Evolutionary conservation across 2,329 filamentous ascomycete species (phyloP).

Genomic region (Aspergillus novoparasiticus): DNA sequence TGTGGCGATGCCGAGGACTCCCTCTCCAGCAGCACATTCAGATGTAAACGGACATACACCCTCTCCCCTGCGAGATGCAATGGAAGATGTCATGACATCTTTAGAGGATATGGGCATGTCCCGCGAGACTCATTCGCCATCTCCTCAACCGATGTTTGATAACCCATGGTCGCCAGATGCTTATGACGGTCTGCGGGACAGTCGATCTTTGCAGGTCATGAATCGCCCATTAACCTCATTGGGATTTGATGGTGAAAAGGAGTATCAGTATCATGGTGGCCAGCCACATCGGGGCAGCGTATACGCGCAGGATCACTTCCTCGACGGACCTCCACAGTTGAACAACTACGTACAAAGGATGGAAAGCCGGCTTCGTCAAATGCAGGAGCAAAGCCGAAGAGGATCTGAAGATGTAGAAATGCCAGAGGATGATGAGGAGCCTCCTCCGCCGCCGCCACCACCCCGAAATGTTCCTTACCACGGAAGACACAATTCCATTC

Average conservation of each 20-base stretch:
- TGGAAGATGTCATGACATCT: slow-evolving; percentile 98
- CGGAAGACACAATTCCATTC: slow-evolving; percentile 46
- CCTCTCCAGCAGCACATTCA: slow-evolving; percentile 59
- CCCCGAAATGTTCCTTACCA: slow-evolving; percentile 55
- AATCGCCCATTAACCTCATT: slow-evolving; percentile 72
- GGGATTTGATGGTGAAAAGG: slow-evolving; percentile 61
- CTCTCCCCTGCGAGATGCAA: slow-evolving; percentile 87
- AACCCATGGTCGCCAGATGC: slow-evolving; percentile 90
- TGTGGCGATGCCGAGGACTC: slow-evolving; percentile 43
- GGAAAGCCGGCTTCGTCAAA: slow-evolving; percentile 76
- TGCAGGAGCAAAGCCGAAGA: slow-evolving; percentile 59
- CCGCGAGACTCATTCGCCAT: slow-evolving; percentile 52
- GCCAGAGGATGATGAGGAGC: slow-evolving; percentile 51
- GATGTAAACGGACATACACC: slow-evolving; percentile 73
- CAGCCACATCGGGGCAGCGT: slow-evolving; percentile 50
- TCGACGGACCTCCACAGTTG: slow-evolving; percentile 68
- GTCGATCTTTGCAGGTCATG: slow-evolving; percentile 35
- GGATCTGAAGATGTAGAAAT: slow-evolving; percentile 55
- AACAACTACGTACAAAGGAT: slow-evolving; percentile 89
- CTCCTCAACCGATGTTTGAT: slow-evolving; percentile 56
- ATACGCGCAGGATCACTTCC: slow-evolving; percentile 36
- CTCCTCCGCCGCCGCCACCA: slow-evolving; percentile 65
- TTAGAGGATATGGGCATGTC: slow-evolving; percentile 79
- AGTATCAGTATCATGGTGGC: slow-evolving; percentile 62
- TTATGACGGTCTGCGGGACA: slow-evolving; percentile 61